Evolutionary conservation across 2,329 filamentous ascomycete genomes (phyloP).

Genomic region (Hypoxylon sp.): DNA sequence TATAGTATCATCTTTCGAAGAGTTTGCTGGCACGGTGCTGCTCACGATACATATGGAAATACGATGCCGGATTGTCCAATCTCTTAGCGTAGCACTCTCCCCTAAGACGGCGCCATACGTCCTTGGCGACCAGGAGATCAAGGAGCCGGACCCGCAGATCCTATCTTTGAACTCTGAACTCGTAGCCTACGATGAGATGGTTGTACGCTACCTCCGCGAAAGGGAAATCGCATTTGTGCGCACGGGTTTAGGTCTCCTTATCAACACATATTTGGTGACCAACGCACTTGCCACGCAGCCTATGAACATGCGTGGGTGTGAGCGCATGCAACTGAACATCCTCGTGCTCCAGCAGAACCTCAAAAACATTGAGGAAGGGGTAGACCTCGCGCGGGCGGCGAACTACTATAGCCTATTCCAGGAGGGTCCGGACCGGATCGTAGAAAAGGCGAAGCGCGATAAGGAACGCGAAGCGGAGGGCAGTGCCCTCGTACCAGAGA

Average conservation of each 20-base stretch:
- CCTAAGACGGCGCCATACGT: conserved; percentile 73
- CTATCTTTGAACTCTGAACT: conserved; percentile 87
- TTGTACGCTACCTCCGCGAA: conserved; percentile 78
- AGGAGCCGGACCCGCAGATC: conserved; percentile 83
- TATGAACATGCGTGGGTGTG: conserved; percentile 87
- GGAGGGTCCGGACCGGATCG: conserved; percentile 74
- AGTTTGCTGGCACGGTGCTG: conserved; percentile 83
- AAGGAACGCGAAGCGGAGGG: conserved; percentile 53
- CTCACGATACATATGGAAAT: conserved; percentile 91
- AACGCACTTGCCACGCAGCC: conserved; percentile 79
- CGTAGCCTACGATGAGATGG: conserved; percentile 88
- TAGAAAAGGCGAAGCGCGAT: conserved; percentile 71
- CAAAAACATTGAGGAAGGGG: conserved; percentile 86
- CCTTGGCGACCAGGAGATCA: conserved; percentile 77
- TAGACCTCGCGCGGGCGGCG: conserved; percentile 73
- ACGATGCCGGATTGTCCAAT: conserved; percentile 86
- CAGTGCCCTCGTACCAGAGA: conserved; percentile 54
- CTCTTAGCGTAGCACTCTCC: conserved; percentile 76
- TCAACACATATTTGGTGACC: conserved; percentile 83
- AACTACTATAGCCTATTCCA: conserved; percentile 80
- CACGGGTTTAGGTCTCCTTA: conserved; percentile 80
- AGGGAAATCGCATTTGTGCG: conserved; percentile 83
- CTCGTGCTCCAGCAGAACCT: conserved; percentile 96
- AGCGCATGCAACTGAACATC: conserved; percentile 93
- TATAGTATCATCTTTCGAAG: conserved; percentile 85